Evolutionary conservation across 2,329 filamentous ascomycete species (phyloP), one percentile per base, ranked within the genome.

Genomic region (Colletotrichum sp.): DNA sequence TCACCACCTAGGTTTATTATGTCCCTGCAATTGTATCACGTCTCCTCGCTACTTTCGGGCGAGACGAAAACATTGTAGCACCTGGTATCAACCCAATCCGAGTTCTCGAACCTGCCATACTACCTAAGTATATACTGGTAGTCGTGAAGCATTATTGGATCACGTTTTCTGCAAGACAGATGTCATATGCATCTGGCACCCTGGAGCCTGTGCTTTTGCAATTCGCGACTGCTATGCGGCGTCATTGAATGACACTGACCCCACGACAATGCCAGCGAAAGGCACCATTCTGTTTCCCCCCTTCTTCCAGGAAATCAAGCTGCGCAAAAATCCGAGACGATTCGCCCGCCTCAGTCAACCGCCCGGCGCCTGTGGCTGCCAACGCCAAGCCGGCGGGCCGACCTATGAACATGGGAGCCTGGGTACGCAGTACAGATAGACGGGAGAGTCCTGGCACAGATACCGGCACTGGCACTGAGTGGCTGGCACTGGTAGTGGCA

Each of bases 171-270:
- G 28, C 34, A 64, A 36, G 12, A n/a, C 61, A 32, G 30, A 61
- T 74, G 48, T 66, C 39, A 61, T 32, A 75, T 52, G 72, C 68
- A 67, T 72, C 61, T 67, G 34, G 34, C 72, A 71, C 59, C 16
- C 60, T 16, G 34, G 18, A 66, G 68, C 48, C 68, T 67, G 60
- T 74, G 26, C 61, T 36, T 67, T 21, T 48, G n/a, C 43, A 21
- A 48, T 12, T 48, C 30, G 43, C 59, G 39, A 64, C 48, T 65
- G 69, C 32, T 55, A 21, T 48, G 34, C 39, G 36, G 21, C 43
- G 26, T 64, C 61, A 26, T 59, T 59, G 55, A 59, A 48, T 10
- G 52, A 26, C 32, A 61, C 48, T 63, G 28, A 57, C 36, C 52
- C 60, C 26, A 63, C 10, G n/a, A 70, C 26, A 52, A 61, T 69